Base-by-base conservation (phyloP, 768 basidiomycete genomes). In the Tulasnella sp. region DNA sequence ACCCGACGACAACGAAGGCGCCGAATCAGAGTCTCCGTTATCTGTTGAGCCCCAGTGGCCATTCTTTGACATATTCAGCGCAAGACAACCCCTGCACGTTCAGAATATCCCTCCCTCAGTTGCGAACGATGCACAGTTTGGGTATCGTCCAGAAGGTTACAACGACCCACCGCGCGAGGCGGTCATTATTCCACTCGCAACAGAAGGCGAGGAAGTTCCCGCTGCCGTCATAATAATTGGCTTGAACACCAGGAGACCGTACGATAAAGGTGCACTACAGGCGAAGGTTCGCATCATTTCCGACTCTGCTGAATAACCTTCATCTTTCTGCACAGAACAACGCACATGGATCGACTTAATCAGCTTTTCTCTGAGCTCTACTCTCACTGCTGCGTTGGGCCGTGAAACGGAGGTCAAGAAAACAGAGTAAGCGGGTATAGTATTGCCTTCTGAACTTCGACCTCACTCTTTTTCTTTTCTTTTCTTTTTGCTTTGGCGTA, bases 321-420 rank as follows among this genome's bases (percentile, higher is more conserved):
- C 29, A 32, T 29, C 43, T 24, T 5, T 21, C 45, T 38, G 30
- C 43, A 43, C 24, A 19, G 63, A 63, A 13, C 67, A 69, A 51
- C 50, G 45, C 3, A 61, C 58, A 11, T 68, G 67, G 64, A 49
- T 69, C 10, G 66, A 69, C 19, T 51, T 67, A 9, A 17, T 68
- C 1, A 47, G 64, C 3, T 44, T 62, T 13, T 58, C 63, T 23
- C 45, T 69, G 23, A 58, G 60, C 38, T 56, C 63, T 8, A 62
- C 60, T 13, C 55, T 70, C 32, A 64, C 66, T 0, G 65, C 64
- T 3, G 67, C 66, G 1, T 48, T 64, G 26, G 64, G 64, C 23
- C 56, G 67, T 42, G 69, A 69, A 44, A 64, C 67, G 8, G 69
- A 70, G 56, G 59, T 64, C n/a, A 49, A 54, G 30, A 50, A 67